Percentiles rank a stretch among this genome's conserved stretches.
Conservation (phyloP, 495 filamentous ascomycete genomes). For the Diplogelasinospora grovesii region DNA sequence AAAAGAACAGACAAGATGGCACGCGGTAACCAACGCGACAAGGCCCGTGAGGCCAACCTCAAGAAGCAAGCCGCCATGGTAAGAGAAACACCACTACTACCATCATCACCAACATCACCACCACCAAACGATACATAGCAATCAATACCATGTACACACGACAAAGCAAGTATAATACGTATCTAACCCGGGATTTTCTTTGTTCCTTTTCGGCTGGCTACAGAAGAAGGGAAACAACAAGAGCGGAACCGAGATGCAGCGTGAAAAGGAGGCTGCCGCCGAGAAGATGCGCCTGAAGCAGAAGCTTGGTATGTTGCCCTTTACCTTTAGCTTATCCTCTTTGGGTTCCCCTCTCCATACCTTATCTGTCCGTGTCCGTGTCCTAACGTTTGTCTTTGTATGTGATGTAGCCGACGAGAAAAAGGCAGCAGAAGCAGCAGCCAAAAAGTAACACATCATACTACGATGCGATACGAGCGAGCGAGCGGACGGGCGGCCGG, state of each 20-base stretch:
- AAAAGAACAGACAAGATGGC: constrained; percentile 61
- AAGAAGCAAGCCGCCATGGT: constrained; percentile 56
- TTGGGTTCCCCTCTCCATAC: too few relatives aligned
- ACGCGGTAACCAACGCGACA: constrained; percentile 89
- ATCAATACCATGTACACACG: neutral
- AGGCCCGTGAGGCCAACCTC: constrained; percentile 73
- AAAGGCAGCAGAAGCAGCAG: constrained; percentile 31
- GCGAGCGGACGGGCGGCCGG: neutral
- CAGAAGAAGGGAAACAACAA: constrained; percentile 57
- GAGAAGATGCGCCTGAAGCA: constrained; percentile 90
- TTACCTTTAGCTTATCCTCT: too few relatives aligned
- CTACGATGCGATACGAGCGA: too few relatives aligned
- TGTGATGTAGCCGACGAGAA: constrained; percentile 42
- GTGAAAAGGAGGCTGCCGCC: constrained; percentile 69
- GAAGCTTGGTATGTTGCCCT: constrained; percentile 55
- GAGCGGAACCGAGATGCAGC: constrained; percentile 63
- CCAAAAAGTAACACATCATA: constrained; percentile 26
- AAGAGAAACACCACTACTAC: too few relatives aligned
- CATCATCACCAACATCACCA: too few relatives aligned
- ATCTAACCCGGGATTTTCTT: constrained; percentile 19
- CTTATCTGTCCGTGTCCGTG: too few relatives aligned
- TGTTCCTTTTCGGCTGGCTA: constrained; percentile 10
- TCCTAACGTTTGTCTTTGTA: too few relatives aligned
- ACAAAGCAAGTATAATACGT: constrained; percentile 1
- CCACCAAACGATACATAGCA: neutral